Conservation (phyloP, 345 rosid species). For the Lagerstroemia speciosa region DNA sequence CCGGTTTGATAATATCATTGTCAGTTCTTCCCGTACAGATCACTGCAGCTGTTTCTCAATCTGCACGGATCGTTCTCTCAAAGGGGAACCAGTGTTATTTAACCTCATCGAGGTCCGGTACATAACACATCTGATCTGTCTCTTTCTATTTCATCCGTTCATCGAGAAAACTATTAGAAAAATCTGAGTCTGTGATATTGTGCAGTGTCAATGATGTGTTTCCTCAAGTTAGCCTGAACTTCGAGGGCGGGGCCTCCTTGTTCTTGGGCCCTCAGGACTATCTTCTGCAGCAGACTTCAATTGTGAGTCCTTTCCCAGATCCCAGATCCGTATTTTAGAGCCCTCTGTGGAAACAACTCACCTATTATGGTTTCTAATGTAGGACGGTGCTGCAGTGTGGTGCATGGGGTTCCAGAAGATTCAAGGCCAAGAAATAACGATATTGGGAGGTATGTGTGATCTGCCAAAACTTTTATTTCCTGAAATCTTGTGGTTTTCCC, state of each 20-base stretch:
- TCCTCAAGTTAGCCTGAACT: slow-evolving; percentile 87
- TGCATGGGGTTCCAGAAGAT: slow-evolving; percentile 83
- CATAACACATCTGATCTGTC: not conserved
- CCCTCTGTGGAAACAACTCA: not conserved
- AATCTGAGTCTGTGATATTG: slow-evolving; percentile 2
- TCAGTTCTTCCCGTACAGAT: slow-evolving; percentile 40
- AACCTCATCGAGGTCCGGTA: slow-evolving; percentile 47
- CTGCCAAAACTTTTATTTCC: not conserved
- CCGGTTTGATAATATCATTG: slow-evolving; percentile 3
- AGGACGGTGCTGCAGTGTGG: slow-evolving; percentile 82
- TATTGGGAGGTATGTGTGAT: slow-evolving; percentile 67
- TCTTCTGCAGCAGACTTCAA: slow-evolving; percentile 67
- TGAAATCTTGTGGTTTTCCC: not conserved
- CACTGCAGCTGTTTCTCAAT: slow-evolving; percentile 44
- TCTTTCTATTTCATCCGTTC: not conserved
- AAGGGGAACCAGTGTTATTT: slow-evolving; percentile 75
- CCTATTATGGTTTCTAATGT: slow-evolving; percentile 7
- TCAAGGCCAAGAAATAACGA: slow-evolving; percentile 64
- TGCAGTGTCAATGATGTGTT: slow-evolving; percentile 58
- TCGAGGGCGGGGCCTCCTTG: slow-evolving; percentile 82
- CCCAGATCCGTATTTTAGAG: not conserved
- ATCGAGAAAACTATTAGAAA: not conserved
- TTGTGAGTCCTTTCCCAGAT: slow-evolving; percentile 45
- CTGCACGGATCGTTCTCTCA: slow-evolving; percentile 44
- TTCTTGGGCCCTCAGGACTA: slow-evolving; percentile 76